Base-by-base conservation (phyloP, 1,284 basidiomycete genomes). In the Leccinum angustisporum region DNA sequence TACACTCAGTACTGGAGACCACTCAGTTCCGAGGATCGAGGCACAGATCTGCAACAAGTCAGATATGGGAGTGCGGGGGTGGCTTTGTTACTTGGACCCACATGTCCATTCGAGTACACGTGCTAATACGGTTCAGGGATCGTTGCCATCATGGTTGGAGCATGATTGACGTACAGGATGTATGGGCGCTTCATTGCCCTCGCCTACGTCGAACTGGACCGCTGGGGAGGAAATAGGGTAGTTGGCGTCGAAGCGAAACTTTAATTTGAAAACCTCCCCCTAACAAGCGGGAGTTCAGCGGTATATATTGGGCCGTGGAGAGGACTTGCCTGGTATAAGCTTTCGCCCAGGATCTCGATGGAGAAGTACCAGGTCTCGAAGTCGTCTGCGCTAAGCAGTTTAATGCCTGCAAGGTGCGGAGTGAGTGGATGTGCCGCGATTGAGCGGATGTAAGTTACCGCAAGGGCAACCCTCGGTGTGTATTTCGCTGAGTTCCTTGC, bases 211-310 rank as follows among this genome's bases (percentile, higher is more conserved):
- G 68, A 93, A 93, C 69, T 90, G 88, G 18, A 93, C 91, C 14
- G 90, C 88, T n/a, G 91, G 91, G 1, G 91, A 84, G 5, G 88
- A 88, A 70, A 93, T 92, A 2, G 91, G 91, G 74, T 92, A 92
- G 67, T 83, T 81, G 3, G 79, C 48, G 67, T 92, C 90, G 70
- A 93, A 93, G 66, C 86, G 82, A 74, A 93, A 92, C 78, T 86
- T 87, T 43, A 93, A 80, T 60, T 84, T 87, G 73, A 91, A 88
- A 58, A 81, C 83, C 76, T 93, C 90, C 58, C 81, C 87, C 91
- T 93, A 55, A 54, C 8, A 13, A 6, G 5, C 30, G 38, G 43
- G 5, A 18, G 58, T 46, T 61, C 18, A 64, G 71, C 40, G 13
- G 63, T 56, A 21, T 58, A 52, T 21, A 54, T 25, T 31, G 21